These are phyloP conservation scores for Globisporangium uncinulatum DNA, from an alignment of 352 stramenopile species.

Conservation along the genomic window DNA sequence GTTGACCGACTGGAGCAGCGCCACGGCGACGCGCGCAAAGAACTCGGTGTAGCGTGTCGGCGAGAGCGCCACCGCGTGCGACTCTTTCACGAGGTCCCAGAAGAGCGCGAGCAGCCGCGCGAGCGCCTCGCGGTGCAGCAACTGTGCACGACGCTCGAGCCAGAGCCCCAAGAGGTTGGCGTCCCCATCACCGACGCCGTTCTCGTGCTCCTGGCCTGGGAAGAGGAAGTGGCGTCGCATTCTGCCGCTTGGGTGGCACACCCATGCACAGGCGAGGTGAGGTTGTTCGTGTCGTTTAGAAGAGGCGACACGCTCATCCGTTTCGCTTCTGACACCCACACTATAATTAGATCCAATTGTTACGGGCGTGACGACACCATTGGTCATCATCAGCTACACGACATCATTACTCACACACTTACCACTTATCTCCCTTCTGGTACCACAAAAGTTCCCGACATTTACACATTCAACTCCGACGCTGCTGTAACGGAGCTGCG, in stretches of 20 bases:
- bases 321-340: too few species aligned
- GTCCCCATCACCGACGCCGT: slow-evolving; percentile 49
- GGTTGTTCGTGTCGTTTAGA: too few species aligned
- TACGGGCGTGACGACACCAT: too few species aligned
- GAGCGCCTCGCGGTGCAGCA: slow-evolving; percentile 31
- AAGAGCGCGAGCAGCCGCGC: slow-evolving; percentile 34
- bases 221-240: slow-evolving; percentile 70
- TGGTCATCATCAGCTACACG: too few species aligned
- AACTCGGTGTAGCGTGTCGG: slow-evolving; percentile 40
- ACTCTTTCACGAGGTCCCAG: slow-evolving; percentile 55
- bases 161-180: slow-evolving; percentile 47
- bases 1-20: slow-evolving; percentile 46
- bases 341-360: too few species aligned
- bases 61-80: slow-evolving; percentile 18
- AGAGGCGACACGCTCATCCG: too few species aligned
- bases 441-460: neutral
- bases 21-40: slow-evolving; percentile 54
- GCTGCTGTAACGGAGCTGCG: slow-evolving; percentile 5
- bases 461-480: too few species aligned
- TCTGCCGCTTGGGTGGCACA: neutral
- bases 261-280: too few species aligned
- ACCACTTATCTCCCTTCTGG: neutral
- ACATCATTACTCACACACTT: too few species aligned
- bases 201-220: slow-evolving; percentile 47
- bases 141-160: slow-evolving; percentile 34